These are phyloP conservation scores for Vitis cinerea DNA, from an alignment of 164 flowering plant genomes.

Conservation along the genomic window DNA sequence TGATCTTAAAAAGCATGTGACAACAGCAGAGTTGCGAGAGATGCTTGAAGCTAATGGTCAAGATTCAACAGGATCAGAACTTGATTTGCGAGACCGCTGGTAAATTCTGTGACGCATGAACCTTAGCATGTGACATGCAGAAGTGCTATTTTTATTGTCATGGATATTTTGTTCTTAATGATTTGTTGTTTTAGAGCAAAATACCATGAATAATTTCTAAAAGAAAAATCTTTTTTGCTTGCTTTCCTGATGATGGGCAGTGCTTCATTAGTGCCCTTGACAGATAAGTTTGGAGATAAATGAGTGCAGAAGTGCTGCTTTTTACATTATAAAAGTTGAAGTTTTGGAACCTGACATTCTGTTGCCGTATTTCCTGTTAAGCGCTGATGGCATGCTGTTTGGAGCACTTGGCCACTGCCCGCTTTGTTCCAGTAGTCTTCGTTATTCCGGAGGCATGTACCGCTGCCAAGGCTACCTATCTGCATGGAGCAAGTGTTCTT, in stretches of 20 bases:
- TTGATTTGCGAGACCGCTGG: conserved; percentile 90
- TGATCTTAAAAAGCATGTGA: conserved; percentile 80
- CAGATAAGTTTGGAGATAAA: no score
- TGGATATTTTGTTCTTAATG: not conserved
- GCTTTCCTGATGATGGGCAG: no score
- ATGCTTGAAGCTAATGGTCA: conserved; percentile 91
- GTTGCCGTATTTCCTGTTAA: conserved; percentile 26
- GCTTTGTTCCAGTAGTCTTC: conserved; percentile 65
- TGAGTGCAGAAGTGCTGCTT: not conserved
- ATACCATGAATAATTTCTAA: no score
- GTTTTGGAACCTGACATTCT: not conserved
- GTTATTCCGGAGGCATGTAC: conserved; percentile 71
- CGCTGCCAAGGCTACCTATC: conserved; percentile 83
- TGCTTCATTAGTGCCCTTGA: no score
- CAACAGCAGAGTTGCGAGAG: conserved; percentile 66
- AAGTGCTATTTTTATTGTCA: not conserved
- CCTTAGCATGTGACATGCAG: not conserved
- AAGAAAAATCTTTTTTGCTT: no score
- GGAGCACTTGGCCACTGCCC: conserved; percentile 83
- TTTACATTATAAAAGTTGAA: not conserved
- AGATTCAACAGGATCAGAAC: conserved; percentile 81
- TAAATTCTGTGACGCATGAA: conserved; percentile 22
- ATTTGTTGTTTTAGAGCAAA: not conserved
- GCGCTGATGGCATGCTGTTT: conserved; percentile 97
- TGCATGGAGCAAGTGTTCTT: conserved; percentile 93